Evolutionary conservation across 306 rosid species (phyloP).

Genomic region (Psophocarpus tetragonolobus): DNA sequence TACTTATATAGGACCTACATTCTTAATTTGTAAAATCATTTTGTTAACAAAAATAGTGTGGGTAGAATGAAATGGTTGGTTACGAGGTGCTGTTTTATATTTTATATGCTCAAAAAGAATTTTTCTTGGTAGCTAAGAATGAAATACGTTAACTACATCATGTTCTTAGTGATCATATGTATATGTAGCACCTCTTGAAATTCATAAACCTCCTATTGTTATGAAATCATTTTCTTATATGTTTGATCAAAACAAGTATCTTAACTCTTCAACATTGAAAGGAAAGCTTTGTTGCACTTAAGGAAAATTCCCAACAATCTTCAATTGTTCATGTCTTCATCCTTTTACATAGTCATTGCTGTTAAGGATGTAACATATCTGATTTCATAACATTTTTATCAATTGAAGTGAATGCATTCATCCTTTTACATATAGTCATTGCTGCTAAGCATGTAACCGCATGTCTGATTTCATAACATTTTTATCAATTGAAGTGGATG

Average conservation of each 20-base stretch:
- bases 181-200: background rate
- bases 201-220: background rate
- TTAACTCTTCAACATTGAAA: background rate
- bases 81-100: background rate
- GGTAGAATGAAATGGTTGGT: background rate
- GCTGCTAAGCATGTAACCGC: background rate
- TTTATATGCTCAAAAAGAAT: background rate
- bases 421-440: background rate
- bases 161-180: background rate
- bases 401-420: slow-evolving; percentile 1
- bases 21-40: background rate
- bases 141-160: background rate
- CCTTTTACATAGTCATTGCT: background rate
- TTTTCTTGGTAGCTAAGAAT: slow-evolving; percentile 6
- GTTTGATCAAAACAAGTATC: background rate
- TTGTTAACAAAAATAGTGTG: background rate
- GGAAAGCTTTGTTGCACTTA: slow-evolving; percentile 8
- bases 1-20: background rate
- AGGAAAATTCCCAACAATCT: background rate
- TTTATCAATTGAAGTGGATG: slow-evolving; percentile 12
- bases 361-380: background rate
- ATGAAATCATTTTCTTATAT: background rate
- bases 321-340: background rate
- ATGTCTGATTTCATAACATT: slow-evolving; percentile 21
- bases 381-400: slow-evolving; percentile 24